Evolutionary conservation across 768 basidiomycete genomes (phyloP).

Genomic region (Myochromella boudieri): DNA sequence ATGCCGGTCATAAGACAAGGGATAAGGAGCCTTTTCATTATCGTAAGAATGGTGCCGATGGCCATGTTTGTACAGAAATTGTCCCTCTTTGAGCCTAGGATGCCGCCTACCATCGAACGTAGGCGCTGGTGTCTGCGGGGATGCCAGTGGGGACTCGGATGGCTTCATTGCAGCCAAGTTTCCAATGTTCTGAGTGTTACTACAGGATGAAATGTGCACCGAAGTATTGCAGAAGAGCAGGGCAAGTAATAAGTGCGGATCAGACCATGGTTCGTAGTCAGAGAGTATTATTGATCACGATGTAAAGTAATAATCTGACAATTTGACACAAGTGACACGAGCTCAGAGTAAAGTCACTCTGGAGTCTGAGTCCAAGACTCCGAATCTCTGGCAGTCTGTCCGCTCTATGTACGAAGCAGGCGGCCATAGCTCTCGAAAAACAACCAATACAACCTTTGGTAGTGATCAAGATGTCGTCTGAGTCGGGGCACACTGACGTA

Average conservation of each 20-base stretch:
- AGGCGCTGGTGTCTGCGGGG: conserved; percentile 18
- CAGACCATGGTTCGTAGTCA: conserved; percentile 14
- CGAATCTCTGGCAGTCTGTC: too few species aligned
- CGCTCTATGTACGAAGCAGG: too few species aligned
- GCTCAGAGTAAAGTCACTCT: not conserved
- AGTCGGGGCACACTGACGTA: too few species aligned
- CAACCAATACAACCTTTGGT: too few species aligned
- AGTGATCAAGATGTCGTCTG: too few species aligned
- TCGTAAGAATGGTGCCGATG: conserved; percentile 67
- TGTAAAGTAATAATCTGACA: conserved; percentile 15
- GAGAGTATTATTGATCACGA: conserved; percentile 12
- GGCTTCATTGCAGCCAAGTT: conserved; percentile 18
- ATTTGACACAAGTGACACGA: conserved; percentile 11
- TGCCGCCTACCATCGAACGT: conserved; percentile 37
- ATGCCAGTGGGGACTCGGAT: conserved; percentile 18
- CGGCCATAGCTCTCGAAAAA: too few species aligned
- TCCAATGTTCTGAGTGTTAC: conserved; percentile 1
- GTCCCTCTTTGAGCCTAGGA: conserved; percentile 50
- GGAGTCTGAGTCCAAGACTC: not conserved
- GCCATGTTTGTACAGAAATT: conserved; percentile 60
- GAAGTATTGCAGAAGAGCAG: not conserved
- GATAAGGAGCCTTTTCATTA: conserved; percentile 79
- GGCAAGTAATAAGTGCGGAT: conserved; percentile 4
- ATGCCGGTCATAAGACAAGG: conserved; percentile 66
- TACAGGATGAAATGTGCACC: not conserved